Evolutionary conservation across 2,329 filamentous ascomycete species (phyloP).

Genomic region (Penicillium paneum): DNA sequence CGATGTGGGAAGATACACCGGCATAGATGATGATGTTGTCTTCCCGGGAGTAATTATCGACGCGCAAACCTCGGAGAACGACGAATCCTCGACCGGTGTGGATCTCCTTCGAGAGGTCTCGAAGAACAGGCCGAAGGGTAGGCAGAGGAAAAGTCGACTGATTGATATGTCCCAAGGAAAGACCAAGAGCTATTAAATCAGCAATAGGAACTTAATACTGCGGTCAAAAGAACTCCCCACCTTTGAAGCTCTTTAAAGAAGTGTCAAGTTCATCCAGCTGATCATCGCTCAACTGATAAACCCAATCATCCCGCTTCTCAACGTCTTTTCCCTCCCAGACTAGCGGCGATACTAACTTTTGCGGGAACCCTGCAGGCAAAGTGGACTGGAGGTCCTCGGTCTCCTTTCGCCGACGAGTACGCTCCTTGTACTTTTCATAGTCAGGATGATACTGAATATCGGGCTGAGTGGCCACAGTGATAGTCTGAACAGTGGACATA

Average conservation of each 20-base stretch:
- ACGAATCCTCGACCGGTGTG: conserved; percentile 45
- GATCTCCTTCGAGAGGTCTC: conserved; percentile 34
- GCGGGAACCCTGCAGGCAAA: conserved; percentile 44
- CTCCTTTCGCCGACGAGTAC: conserved; percentile 17
- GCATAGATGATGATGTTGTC: conserved; percentile 41
- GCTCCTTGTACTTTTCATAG: conserved; percentile 21
- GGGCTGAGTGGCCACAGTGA: conserved; percentile 15
- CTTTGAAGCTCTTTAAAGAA: conserved; percentile 44
- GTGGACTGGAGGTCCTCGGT: conserved; percentile 14
- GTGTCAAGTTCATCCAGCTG: conserved; percentile 46
- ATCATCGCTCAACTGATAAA: conserved; percentile 22
- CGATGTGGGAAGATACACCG: conserved; percentile 45
- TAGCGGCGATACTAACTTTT: conserved; percentile 40
- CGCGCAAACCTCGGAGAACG: conserved; percentile 44
- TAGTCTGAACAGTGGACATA: conserved; percentile 18
- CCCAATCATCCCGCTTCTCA: conserved; percentile 36
- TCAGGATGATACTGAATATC: conserved; percentile 26
- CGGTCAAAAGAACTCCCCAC: conserved; percentile 17
- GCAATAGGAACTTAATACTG: neutral
- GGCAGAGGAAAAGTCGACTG: conserved; percentile 47
- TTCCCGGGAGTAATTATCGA: conserved; percentile 36
- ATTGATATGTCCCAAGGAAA: conserved; percentile 37
- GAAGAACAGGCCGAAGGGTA: conserved; percentile 31
- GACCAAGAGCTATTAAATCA: conserved; percentile 30
- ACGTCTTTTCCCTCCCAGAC: conserved; percentile 49